Evolutionary conservation across 441 rosid genomes (phyloP).

Genomic region (Dalechampia spathulata): DNA sequence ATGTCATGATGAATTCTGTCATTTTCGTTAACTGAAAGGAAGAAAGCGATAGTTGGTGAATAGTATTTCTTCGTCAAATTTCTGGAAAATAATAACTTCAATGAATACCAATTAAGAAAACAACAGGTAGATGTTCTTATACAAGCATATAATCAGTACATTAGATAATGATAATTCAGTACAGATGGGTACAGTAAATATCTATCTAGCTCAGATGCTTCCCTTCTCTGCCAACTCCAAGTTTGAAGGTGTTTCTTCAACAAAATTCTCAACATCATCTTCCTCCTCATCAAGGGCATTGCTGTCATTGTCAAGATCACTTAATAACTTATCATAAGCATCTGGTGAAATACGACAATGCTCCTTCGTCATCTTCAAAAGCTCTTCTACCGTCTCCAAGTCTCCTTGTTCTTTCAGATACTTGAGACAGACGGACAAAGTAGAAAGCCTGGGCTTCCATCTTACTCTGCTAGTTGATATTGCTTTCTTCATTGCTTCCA

Average conservation of each 20-base stretch:
- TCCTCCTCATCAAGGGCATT: conserved; percentile 4
- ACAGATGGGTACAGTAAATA: too few relatives aligned
- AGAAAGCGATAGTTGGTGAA: too few relatives aligned
- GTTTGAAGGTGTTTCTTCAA: background rate
- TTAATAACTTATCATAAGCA: conserved; percentile 1
- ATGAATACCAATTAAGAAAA: too few relatives aligned
- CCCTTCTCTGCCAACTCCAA: conserved; percentile 5
- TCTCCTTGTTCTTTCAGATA: conserved; percentile 22
- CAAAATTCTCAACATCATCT: background rate
- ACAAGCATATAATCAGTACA: too few relatives aligned
- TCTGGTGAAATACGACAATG: background rate
- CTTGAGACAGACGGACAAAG: conserved; percentile 22
- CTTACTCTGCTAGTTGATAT: conserved; percentile 11
- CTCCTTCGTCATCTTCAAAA: conserved; percentile 7
- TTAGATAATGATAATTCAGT: too few relatives aligned
- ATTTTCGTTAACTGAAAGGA: too few relatives aligned
- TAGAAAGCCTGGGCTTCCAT: conserved; percentile 14
- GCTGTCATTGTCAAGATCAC: background rate
- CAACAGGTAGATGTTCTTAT: too few relatives aligned
- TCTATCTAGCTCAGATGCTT: conserved; percentile 1
- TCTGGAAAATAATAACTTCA: too few relatives aligned
- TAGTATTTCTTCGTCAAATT: too few relatives aligned
- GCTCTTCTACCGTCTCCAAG: conserved; percentile 27
- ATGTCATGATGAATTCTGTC: too few relatives aligned
- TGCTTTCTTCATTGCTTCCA: conserved; percentile 30